Evolutionary conservation across 352 stramenopile species (phyloP).

Genomic region (Pythium utonaiense): DNA sequence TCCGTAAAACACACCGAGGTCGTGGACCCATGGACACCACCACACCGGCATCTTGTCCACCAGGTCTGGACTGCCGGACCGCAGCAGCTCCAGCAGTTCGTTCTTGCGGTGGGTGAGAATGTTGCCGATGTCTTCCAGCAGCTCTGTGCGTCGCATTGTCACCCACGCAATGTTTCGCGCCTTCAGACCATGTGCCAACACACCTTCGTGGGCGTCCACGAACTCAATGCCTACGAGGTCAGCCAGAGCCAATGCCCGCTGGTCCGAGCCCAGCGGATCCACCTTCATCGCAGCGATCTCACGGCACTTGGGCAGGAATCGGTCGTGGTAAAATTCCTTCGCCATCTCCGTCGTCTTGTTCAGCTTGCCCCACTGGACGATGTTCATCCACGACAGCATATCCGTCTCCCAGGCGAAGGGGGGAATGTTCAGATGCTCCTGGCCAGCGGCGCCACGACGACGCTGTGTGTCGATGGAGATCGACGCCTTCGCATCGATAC

Average conservation of each 20-base stretch:
- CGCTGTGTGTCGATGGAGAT: slow-evolving; percentile 13
- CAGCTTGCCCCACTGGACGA: slow-evolving; percentile 76
- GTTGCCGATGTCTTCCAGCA: slow-evolving; percentile 67
- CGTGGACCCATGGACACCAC: slow-evolving; percentile 89
- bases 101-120: slow-evolving; percentile 41
- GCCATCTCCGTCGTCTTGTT: slow-evolving; percentile 74
- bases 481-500: slow-evolving; percentile 60
- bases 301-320: slow-evolving; percentile 68
- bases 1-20: slow-evolving; percentile 70
- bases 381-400: slow-evolving; percentile 79
- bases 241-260: slow-evolving; percentile 64
- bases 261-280: slow-evolving; percentile 70
- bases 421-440: slow-evolving; percentile 26
- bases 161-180: slow-evolving; percentile 83
- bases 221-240: slow-evolving; percentile 85
- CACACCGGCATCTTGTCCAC: slow-evolving; percentile 81
- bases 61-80: slow-evolving; percentile 53
- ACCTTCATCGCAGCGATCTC: slow-evolving; percentile 80
- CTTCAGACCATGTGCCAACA: slow-evolving; percentile 81
- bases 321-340: slow-evolving; percentile 64
- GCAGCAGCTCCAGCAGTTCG: slow-evolving; percentile 47
- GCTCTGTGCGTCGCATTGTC: slow-evolving; percentile 67
- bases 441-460: background rate
- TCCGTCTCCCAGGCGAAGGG: slow-evolving; percentile 74
- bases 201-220: slow-evolving; percentile 80